Conservation (phyloP, 495 filamentous ascomycete genomes). For the Ascodesmis nigricans region DNA sequence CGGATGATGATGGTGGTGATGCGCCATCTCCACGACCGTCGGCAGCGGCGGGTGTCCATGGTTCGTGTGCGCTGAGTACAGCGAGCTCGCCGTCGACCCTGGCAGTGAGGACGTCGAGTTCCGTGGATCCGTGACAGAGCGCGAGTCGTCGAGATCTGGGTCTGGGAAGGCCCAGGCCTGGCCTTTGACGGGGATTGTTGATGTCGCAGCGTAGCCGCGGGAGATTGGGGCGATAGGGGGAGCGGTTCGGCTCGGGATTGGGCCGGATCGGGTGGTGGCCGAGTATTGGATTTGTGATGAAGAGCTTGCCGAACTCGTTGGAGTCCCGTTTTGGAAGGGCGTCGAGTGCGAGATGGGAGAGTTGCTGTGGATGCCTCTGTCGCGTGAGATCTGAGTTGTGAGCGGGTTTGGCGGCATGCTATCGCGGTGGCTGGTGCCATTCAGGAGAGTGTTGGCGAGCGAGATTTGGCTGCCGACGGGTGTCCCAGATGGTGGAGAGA, state of each 20-base stretch:
- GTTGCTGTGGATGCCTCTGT: slow-evolving; percentile 19
- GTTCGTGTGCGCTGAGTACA: slow-evolving; percentile 16
- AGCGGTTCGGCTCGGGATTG: slow-evolving; percentile 9
- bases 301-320: not conserved
- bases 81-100: slow-evolving; percentile 18
- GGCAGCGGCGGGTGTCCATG: slow-evolving; percentile 3
- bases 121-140: slow-evolving; percentile 13
- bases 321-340: slow-evolving; percentile 1
- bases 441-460: slow-evolving; percentile 17
- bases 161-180: slow-evolving; percentile 22
- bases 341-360: slow-evolving; percentile 12
- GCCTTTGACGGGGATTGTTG: slow-evolving; percentile 21
- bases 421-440: slow-evolving; percentile 6
- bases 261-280: not conserved
- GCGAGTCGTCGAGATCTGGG: slow-evolving; percentile 18
- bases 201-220: slow-evolving; percentile 18
- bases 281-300: not conserved
- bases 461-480: slow-evolving; percentile 21
- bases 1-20: not conserved
- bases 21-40: slow-evolving; percentile 1
- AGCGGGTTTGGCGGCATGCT: no score
- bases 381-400: slow-evolving; percentile 12
- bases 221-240: slow-evolving; percentile 14
- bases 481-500: slow-evolving; percentile 19
- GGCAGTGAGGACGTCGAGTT: slow-evolving; percentile 15